Evolutionary conservation across 805 yeast genomes (phyloP).

Genomic region (Jamesozyma gamospora): DNA sequence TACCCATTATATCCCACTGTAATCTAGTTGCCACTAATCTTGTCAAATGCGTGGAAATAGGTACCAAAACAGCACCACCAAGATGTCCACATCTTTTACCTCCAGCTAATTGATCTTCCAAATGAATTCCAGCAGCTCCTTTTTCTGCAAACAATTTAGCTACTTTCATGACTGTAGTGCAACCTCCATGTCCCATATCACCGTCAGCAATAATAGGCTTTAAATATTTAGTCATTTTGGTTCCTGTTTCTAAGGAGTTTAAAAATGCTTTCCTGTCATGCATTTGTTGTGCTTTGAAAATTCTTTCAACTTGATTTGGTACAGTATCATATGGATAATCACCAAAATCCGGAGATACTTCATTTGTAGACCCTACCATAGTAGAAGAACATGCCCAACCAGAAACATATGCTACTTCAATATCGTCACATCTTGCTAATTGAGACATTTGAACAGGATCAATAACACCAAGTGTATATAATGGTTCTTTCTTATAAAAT

Average conservation of each 20-base stretch:
- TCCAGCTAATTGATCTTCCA: conserved; percentile 56
- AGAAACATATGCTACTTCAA: conserved; percentile 44
- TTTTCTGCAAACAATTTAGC: conserved; percentile 57
- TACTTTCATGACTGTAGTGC: conserved; percentile 51
- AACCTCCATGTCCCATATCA: conserved; percentile 59
- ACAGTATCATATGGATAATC: conserved; percentile 63
- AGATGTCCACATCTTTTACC: conserved; percentile 59
- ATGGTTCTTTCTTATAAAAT: conserved; percentile 35
- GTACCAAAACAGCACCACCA: conserved; percentile 53
- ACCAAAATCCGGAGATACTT: conserved; percentile 57
- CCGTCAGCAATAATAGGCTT: conserved; percentile 59
- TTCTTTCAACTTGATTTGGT: conserved; percentile 53
- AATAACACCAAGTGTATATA: conserved; percentile 49
- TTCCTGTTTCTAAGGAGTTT: conserved; percentile 22
- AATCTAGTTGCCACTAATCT: conserved; percentile 47
- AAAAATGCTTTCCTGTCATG: conserved; percentile 45
- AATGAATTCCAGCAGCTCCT: conserved; percentile 58
- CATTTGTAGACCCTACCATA: conserved; percentile 46
- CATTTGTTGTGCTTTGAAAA: conserved; percentile 47
- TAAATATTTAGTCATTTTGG: conserved; percentile 36
- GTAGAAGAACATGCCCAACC: conserved; percentile 56
- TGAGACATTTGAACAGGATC: conserved; percentile 59
- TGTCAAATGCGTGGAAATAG: conserved; percentile 45
- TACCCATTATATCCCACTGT: conserved; percentile 58
- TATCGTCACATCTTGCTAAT: conserved; percentile 36